These are phyloP conservation scores for Flammula alnicola DNA, from an alignment of 1,284 basidiomycete species.

Conservation along the genomic window DNA sequence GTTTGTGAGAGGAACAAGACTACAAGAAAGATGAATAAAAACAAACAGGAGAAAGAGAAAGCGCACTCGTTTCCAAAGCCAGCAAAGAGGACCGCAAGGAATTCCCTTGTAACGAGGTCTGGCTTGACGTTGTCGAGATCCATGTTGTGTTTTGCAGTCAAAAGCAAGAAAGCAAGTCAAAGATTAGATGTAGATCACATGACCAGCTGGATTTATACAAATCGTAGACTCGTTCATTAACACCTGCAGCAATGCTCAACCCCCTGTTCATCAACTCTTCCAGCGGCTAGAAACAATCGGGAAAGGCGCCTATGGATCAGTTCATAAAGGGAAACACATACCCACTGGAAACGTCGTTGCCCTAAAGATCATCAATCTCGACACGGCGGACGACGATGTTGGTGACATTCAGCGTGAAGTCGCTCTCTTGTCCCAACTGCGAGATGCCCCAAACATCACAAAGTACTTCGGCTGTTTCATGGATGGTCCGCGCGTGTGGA, in stretches of 20 bases:
- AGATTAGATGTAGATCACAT: constrained; percentile 21
- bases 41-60: not conserved
- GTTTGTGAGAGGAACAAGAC: constrained; percentile 73
- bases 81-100: constrained; percentile 83
- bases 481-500: constrained; percentile 96
- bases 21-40: constrained; percentile 36
- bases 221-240: not conserved
- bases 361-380: constrained; percentile 98
- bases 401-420: constrained; percentile 97
- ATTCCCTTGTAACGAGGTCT: constrained; percentile 66
- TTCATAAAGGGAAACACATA: constrained; percentile 91
- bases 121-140: constrained; percentile 62
- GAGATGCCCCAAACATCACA: constrained; percentile 90
- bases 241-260: constrained; percentile 43
- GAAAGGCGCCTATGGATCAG: constrained; percentile 95
- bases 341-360: constrained; percentile 88
- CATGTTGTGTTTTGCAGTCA: constrained; percentile 53
- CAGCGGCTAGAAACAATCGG: constrained; percentile 74
- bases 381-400: constrained; percentile 96
- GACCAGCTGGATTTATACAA: constrained; percentile 9
- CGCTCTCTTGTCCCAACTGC: constrained; percentile 87
- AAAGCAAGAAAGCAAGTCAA: not conserved
- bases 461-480: constrained; percentile 96
- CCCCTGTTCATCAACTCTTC: constrained; percentile 60
- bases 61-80: constrained; percentile 88